Evolutionary conservation across 768 basidiomycete species (phyloP).

Genomic region (Russula foetens): DNA sequence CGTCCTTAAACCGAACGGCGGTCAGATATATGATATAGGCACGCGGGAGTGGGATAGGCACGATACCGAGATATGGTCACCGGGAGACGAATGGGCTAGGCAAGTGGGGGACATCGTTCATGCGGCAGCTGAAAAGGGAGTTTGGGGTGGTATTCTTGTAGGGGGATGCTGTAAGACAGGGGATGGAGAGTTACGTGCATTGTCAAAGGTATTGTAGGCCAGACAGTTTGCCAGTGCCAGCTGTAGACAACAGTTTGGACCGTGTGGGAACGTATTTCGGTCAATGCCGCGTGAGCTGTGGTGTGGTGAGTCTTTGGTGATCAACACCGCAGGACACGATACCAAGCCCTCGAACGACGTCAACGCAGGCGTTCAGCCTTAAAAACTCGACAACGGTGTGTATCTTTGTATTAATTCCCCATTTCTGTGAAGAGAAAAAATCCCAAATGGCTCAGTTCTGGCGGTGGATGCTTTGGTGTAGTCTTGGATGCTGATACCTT

Average conservation of each 20-base stretch:
- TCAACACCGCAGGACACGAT: slow-evolving; percentile 15
- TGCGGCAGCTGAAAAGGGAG: slow-evolving; percentile 15
- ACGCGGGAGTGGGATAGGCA: slow-evolving; percentile 36
- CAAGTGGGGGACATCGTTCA: slow-evolving; percentile 25
- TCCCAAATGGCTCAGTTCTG: slow-evolving; percentile 19
- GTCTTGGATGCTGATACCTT: slow-evolving; percentile 33
- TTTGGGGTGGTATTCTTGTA: slow-evolving; percentile 46
- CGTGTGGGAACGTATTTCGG: background rate
- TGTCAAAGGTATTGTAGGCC: background rate
- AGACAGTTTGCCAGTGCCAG: too few species aligned
- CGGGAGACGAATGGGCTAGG: slow-evolving; percentile 31
- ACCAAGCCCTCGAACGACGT: slow-evolving; percentile 28
- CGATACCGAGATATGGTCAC: slow-evolving; percentile 3
- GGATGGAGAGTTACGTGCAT: slow-evolving; percentile 40
- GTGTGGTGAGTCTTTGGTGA: background rate
- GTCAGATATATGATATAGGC: slow-evolving; percentile 43
- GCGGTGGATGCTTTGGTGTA: slow-evolving; percentile 30
- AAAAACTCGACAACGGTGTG: slow-evolving; percentile 35
- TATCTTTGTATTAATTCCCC: slow-evolving; percentile 20
- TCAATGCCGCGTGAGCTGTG: background rate
- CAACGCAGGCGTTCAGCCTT: slow-evolving; percentile 32
- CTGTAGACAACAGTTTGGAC: background rate
- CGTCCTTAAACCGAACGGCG: slow-evolving; percentile 68
- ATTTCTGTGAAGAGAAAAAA: slow-evolving; percentile 25
- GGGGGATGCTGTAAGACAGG: slow-evolving; percentile 67